These are phyloP conservation scores for Talaromyces stipitatus DNA, from an alignment of 495 filamentous ascomycete genomes.

Conservation along the genomic window DNA sequence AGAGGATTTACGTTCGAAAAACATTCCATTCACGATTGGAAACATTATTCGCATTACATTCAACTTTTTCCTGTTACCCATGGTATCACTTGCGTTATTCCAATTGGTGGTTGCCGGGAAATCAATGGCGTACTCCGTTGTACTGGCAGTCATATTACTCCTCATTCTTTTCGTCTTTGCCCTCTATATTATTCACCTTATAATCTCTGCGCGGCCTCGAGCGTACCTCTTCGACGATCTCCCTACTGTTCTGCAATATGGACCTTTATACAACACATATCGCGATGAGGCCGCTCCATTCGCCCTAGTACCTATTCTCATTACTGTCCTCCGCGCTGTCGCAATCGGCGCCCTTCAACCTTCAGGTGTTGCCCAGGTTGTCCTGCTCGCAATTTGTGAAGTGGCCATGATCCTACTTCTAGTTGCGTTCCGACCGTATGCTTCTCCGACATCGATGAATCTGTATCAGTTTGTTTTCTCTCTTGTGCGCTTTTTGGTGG, in stretches of 20 bases:
- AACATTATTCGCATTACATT: constrained; percentile 83
- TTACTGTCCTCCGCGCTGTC: constrained; percentile 79
- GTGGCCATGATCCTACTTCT: constrained; percentile 83
- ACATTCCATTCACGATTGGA: constrained; percentile 85
- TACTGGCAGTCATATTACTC: constrained; percentile 64
- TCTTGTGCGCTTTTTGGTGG: constrained; percentile 63
- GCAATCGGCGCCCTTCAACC: constrained; percentile 89
- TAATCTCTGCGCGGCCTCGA: constrained; percentile 71
- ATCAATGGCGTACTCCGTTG: constrained; percentile 63
- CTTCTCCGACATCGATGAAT: constrained; percentile 95
- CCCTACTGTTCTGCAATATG: constrained; percentile 80
- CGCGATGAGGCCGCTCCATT: constrained; percentile 83
- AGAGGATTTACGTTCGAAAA: constrained; percentile 83
- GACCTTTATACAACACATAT: constrained; percentile 97
- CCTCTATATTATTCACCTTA: constrained; percentile 70
- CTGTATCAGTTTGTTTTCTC: constrained; percentile 84
- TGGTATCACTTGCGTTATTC: constrained; percentile 80
- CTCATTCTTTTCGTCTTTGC: constrained; percentile 62
- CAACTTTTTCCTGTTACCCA: constrained; percentile 84
- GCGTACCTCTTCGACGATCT: constrained; percentile 89
- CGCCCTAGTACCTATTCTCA: constrained; percentile 73
- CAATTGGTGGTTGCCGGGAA: constrained; percentile 70
- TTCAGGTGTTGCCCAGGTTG: constrained; percentile 85
- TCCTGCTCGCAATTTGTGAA: constrained; percentile 88
- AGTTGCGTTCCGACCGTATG: constrained; percentile 83